These are phyloP conservation scores for Geotrichum citri-aurantii DNA, from an alignment of 1,139 yeast species.

Conservation along the genomic window DNA sequence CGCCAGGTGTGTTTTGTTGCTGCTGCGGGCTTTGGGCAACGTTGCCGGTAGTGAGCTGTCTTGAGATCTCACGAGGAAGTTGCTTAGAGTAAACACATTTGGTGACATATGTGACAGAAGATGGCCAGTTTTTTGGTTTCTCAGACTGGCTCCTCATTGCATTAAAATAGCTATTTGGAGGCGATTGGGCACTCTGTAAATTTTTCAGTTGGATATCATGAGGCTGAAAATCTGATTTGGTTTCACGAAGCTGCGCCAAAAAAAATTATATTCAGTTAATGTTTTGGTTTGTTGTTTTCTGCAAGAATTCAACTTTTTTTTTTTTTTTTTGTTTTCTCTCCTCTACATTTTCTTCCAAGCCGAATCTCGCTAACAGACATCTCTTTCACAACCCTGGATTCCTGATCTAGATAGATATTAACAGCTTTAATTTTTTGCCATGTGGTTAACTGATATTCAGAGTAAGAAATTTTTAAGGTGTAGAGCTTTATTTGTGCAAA, in stretches of 20 bases:
- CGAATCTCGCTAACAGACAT: not conserved
- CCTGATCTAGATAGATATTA: not conserved
- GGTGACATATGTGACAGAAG: slow-evolving; percentile 6
- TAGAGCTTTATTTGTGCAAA: not conserved
- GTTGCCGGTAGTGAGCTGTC: not conserved
- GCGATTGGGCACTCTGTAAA: not conserved
- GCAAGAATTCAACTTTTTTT: not conserved
- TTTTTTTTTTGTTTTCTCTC: not conserved
- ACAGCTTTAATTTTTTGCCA: slow-evolving; percentile 24
- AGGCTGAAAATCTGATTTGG: not conserved
- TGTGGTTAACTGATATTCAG: slow-evolving; percentile 77
- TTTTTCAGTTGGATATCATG: not conserved
- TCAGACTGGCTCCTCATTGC: not conserved
- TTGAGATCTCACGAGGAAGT: slow-evolving; percentile 3
- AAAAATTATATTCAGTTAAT: not conserved
- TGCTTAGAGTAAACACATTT: slow-evolving; percentile 8
- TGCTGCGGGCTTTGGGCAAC: slow-evolving; percentile 12
- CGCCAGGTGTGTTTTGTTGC: not conserved
- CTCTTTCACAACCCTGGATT: not conserved
- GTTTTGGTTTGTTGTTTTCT: not conserved
- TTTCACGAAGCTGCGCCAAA: not conserved
- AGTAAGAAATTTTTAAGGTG: slow-evolving; percentile 39
- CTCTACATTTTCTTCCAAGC: not conserved
- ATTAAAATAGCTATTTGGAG: not conserved
- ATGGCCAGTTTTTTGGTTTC: slow-evolving; percentile 17